These are phyloP conservation scores for Nicotiana noctiflora DNA, from an alignment of 257 asterid genomes.

Conservation along the genomic window DNA sequence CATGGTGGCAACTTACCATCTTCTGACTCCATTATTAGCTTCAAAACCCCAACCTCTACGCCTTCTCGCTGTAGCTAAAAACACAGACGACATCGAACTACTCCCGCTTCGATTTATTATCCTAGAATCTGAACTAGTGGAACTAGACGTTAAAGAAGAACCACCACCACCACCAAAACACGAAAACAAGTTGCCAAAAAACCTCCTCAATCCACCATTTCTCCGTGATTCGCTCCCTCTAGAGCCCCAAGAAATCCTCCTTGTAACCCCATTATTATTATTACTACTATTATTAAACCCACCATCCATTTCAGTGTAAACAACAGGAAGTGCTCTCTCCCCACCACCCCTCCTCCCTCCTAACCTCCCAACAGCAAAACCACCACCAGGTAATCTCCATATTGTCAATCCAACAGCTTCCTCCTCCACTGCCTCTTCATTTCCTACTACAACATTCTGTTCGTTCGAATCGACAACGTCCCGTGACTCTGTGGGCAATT, in stretches of 20 bases:
- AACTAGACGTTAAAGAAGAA: constrained; percentile 26
- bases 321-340: constrained; percentile 84
- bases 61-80: constrained; percentile 40
- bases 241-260: constrained; percentile 74
- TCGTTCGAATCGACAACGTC: constrained; percentile 23
- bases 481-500: constrained; percentile 42
- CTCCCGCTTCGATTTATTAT: constrained; percentile 20
- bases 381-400: constrained; percentile 93
- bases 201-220: constrained; percentile 55
- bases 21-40: constrained; percentile 10
- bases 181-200: constrained; percentile 40
- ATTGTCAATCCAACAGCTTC: constrained; percentile 74
- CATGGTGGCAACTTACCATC: not conserved
- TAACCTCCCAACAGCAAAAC: constrained; percentile 87
- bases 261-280: constrained; percentile 53
- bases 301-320: constrained; percentile 89
- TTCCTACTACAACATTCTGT: constrained; percentile 17
- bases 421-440: constrained; percentile 16
- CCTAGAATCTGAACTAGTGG: constrained; percentile 51
- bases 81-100: constrained; percentile 38
- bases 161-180: constrained; percentile 51
- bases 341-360: constrained; percentile 86
- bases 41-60: constrained; percentile 48
- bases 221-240: constrained; percentile 48
- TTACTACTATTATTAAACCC: constrained; percentile 41